Conservation (phyloP, 306 rosid species). For the Ormosia semicastrata region DNA sequence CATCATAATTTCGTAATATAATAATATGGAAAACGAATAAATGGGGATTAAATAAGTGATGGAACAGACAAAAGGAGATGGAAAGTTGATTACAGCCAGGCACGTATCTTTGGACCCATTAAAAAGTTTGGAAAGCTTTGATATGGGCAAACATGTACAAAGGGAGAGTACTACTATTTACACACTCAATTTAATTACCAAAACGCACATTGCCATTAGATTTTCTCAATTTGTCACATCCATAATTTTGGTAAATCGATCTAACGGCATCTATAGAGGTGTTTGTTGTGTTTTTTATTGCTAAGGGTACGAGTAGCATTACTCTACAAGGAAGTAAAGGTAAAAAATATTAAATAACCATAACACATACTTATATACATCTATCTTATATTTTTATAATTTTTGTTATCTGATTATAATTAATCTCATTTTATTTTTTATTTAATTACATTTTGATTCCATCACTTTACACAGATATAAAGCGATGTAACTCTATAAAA, state of each 20-base stretch:
- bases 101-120: constrained; percentile 47
- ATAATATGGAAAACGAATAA: constrained; percentile 26
- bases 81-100: constrained; percentile 43
- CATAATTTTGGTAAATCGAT: neutral
- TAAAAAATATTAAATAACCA: neutral
- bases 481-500: neutral
- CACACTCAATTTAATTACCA: neutral
- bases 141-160: constrained; percentile 14
- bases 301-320: neutral
- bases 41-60: constrained; percentile 12
- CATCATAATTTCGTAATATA: constrained; percentile 14
- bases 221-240: neutral
- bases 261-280: neutral
- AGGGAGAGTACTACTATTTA: neutral
- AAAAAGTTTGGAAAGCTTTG: constrained; percentile 21
- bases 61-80: constrained; percentile 9
- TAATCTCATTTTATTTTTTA: too few relatives aligned
- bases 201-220: neutral
- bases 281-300: neutral
- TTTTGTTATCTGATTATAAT: too few relatives aligned
- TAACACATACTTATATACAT: too few relatives aligned
- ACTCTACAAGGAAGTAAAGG: neutral
- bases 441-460: too few relatives aligned
- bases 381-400: too few relatives aligned
- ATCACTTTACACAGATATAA: too few relatives aligned